phyloP scores from a whole-genome alignment of 1,139 yeast species.

The Fermentozyma sake region DNA sequence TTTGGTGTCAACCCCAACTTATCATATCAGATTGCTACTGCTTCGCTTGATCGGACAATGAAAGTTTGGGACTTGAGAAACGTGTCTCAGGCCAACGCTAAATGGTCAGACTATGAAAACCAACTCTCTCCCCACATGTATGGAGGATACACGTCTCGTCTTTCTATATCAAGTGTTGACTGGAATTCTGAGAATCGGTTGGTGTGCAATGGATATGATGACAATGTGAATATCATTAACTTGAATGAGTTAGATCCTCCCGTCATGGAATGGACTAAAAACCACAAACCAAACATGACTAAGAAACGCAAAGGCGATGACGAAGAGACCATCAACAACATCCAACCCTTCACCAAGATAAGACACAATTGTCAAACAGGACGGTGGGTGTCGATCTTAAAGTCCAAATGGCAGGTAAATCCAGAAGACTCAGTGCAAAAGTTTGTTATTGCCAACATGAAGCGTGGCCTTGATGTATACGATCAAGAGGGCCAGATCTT shows the following conservation, averaged over 20 bases:
- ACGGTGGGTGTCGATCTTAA: slow-evolving; percentile 89
- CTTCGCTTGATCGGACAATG: slow-evolving; percentile 80
- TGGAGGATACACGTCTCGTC: slow-evolving; percentile 65
- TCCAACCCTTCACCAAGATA: slow-evolving; percentile 57
- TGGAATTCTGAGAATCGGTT: slow-evolving; percentile 76
- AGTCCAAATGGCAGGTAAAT: slow-evolving; percentile 72
- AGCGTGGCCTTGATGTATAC: slow-evolving; percentile 76
- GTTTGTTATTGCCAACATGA: slow-evolving; percentile 91
- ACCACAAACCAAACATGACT: slow-evolving; percentile 10
- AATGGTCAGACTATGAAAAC: slow-evolving; percentile 34
- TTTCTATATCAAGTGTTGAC: slow-evolving; percentile 81
- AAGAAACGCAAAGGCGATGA: slow-evolving; percentile 15
- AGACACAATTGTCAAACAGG: slow-evolving; percentile 95
- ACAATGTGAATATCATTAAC: slow-evolving; percentile 58
- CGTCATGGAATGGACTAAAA: slow-evolving; percentile 28
- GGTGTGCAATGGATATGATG: slow-evolving; percentile 92
- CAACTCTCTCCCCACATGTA: slow-evolving; percentile 47
- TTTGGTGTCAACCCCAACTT: slow-evolving; percentile 69
- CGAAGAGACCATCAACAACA: slow-evolving; percentile 21
- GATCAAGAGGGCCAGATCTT: slow-evolving; percentile 70
- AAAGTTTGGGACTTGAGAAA: slow-evolving; percentile 83
- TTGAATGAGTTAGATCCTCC: slow-evolving; percentile 16
- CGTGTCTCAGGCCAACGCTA: slow-evolving; percentile 30
- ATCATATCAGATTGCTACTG: slow-evolving; percentile 67
- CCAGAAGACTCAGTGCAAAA: slow-evolving; percentile 76